Evolutionary conservation across 768 basidiomycete genomes (phyloP).

Genomic region (Agaricus blazei): DNA sequence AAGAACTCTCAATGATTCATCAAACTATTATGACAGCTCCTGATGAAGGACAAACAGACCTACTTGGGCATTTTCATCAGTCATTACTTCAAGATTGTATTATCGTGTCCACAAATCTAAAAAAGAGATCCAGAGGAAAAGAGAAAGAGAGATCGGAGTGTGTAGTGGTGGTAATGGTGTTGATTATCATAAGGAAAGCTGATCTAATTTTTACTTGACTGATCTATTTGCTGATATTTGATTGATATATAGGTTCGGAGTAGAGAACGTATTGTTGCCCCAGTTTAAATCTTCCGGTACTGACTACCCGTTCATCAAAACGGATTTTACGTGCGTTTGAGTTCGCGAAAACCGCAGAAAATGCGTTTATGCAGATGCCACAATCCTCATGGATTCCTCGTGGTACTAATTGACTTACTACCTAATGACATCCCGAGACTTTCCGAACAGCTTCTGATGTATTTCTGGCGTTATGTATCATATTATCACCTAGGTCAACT

Average conservation of each 20-base stretch:
- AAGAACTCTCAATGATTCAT: background rate
- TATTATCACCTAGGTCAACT: background rate
- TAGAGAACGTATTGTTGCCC: background rate
- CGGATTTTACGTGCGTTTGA: too few species aligned
- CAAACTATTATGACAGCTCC: background rate
- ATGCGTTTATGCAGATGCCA: too few species aligned
- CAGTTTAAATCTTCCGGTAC: too few species aligned
- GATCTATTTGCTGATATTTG: background rate
- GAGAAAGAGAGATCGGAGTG: background rate
- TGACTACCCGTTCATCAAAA: too few species aligned
- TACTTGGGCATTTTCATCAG: slow-evolving; percentile 1
- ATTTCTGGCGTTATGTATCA: background rate
- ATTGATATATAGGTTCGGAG: background rate
- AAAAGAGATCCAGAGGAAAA: background rate
- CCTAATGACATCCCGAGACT: background rate
- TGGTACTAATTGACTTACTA: too few species aligned
- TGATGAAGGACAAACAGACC: background rate
- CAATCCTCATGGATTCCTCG: too few species aligned
- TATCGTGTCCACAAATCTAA: background rate
- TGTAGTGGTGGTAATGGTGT: background rate
- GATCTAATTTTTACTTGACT: background rate
- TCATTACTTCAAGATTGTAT: slow-evolving; percentile 5
- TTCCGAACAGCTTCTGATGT: background rate
- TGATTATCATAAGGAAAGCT: background rate
- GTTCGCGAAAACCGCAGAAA: too few species aligned